These are phyloP conservation scores for Dioscorea cayenensis DNA, from an alignment of 116 monocot genomes.

Conservation along the genomic window DNA sequence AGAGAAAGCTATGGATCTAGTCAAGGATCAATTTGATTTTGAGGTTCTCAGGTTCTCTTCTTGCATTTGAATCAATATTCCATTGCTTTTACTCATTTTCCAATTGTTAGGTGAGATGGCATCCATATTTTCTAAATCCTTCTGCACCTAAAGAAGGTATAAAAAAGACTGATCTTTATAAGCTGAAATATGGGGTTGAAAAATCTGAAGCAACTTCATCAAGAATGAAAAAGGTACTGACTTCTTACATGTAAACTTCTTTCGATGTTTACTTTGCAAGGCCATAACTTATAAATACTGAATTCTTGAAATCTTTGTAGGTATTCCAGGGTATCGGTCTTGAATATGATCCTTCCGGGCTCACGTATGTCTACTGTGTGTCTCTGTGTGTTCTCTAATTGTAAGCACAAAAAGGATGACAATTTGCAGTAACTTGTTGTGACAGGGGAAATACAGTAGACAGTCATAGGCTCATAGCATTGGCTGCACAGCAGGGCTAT, in stretches of 20 bases:
- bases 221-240: not conserved
- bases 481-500: conserved; percentile 69
- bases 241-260: not conserved
- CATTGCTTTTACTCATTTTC: not conserved
- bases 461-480: conserved; percentile 83
- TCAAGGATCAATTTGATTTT: conserved; percentile 67
- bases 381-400: not conserved
- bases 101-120: conserved; percentile 61
- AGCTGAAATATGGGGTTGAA: conserved; percentile 49
- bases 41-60: conserved; percentile 39
- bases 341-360: conserved; percentile 59
- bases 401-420: not conserved
- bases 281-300: no score
- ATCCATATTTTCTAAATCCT: conserved; percentile 77
- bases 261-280: no score
- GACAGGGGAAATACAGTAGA: conserved; percentile 80
- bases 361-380: conserved; percentile 52
- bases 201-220: conserved; percentile 15
- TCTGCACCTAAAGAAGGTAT: conserved; percentile 82
- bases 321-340: conserved; percentile 59
- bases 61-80: not conserved
- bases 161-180: conserved; percentile 54
- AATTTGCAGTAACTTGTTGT: not conserved
- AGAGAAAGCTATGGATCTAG: conserved; percentile 67
- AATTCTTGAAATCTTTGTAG: conserved; percentile 21